Base-by-base conservation (phyloP, 495 filamentous ascomycete species). In the Penicillium paradoxum region DNA sequence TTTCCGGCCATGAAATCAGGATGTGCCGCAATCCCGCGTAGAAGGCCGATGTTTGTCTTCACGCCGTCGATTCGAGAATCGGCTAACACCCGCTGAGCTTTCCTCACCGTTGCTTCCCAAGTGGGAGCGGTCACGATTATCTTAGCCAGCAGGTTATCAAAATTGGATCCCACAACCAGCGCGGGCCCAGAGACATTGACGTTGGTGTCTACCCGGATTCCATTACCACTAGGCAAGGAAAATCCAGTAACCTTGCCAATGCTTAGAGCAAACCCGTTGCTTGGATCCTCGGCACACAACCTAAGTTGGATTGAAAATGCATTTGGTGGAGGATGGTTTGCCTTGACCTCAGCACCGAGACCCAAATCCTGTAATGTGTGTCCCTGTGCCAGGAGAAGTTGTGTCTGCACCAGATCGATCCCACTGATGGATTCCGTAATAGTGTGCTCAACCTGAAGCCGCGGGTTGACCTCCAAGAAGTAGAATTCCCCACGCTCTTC, bases 381-480 rank as follows among this genome's bases (percentile, higher is more conserved):
- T 10, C 82, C 81, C 64, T 82, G 79, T 9, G 79, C 76, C 7
- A 85, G 53, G 0, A 71, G 64, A 13, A 85, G 68, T 50, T 85
- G 81, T 4, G 65, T 67, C 58, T 72, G 73, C 2, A 80, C 82
- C 2, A 86, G 61, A 53, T 85, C 83, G 4, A 83, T 58, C 5
- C 70, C 76, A 37, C 76, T 80, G 48, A 79, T 78, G 6, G 75
- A 64, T 51, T 82, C 77, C 1, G 76, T 80, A 33, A 81, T 74
- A 17, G 74, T 79, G 47, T 80, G 78, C 53, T 80, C 78, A 27
- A 80, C 77, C 58, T 78, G 83, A 17, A 85, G 62, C 25, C 83
- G 70, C 0, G 83, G 81, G 58, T 86, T 86, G 70, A 85, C 78
- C 60, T 86, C 83, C 4, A 86, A 64, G 56, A 86, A 86, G 60